These are phyloP conservation scores for Arctostaphylos glauca DNA, from an alignment of 148 eudicot genomes.

Conservation along the genomic window DNA sequence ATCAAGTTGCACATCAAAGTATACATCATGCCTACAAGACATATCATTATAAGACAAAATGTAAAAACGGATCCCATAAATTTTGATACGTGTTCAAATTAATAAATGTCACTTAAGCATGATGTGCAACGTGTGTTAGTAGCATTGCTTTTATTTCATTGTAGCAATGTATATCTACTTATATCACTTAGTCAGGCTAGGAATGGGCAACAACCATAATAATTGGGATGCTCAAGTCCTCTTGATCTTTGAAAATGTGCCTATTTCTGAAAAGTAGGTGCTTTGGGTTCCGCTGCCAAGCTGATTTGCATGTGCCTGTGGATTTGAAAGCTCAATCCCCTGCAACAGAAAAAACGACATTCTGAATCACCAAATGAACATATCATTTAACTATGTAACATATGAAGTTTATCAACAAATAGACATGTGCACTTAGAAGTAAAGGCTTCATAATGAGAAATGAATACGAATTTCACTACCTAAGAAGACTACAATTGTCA, in stretches of 20 bases:
- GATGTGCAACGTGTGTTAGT: too few relatives aligned
- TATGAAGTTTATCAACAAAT: background rate
- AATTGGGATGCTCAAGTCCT: slow-evolving; percentile 40
- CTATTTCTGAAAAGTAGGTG: slow-evolving; percentile 93
- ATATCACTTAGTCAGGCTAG: background rate
- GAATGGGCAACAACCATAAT: background rate
- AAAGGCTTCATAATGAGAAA: background rate
- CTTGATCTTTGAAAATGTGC: slow-evolving; percentile 95
- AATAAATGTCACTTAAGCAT: too few relatives aligned
- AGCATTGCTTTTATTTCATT: background rate
- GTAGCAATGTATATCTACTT: background rate
- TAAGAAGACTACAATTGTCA: background rate
- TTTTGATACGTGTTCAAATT: too few relatives aligned
- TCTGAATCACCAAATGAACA: background rate
- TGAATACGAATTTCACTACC: background rate
- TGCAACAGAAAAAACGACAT: slow-evolving; percentile 21
- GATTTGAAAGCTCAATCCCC: slow-evolving; percentile 96
- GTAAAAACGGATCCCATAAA: too few relatives aligned
- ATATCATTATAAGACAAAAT: too few relatives aligned
- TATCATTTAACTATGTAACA: too few relatives aligned
- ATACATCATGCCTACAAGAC: too few relatives aligned
- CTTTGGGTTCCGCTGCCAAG: slow-evolving; percentile 95
- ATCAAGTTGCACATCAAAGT: too few relatives aligned
- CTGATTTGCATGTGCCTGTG: slow-evolving; percentile 90
- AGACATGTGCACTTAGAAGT: background rate